A percentile compares a stretch with the other conserved stretches of the same genome.
Evolutionary conservation across 2,329 filamentous ascomycete genomes (phyloP).

Genomic region (Eurotiales sp.): DNA sequence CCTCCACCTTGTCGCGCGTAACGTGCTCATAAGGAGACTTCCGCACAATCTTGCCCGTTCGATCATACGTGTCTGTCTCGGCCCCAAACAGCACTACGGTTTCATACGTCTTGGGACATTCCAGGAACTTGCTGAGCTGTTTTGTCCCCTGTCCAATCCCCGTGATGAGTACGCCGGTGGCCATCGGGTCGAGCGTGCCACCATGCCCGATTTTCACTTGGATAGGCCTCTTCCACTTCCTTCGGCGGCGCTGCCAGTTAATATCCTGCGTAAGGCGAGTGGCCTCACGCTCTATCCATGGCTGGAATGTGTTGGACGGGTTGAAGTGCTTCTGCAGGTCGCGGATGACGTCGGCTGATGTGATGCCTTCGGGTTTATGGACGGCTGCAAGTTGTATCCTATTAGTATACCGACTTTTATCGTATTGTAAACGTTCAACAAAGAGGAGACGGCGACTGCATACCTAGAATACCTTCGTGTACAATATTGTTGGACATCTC

Average conservation of each 20-base stretch:
- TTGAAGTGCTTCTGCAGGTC: conserved; percentile 83
- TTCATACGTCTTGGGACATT: conserved; percentile 92
- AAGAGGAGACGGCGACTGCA: background rate
- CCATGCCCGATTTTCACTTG: conserved; percentile 95
- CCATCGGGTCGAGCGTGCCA: conserved; percentile 89
- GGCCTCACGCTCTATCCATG: conserved; percentile 66
- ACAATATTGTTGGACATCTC: conserved; percentile 47
- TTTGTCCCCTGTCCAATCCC: conserved; percentile 89
- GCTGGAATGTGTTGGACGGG: conserved; percentile 71
- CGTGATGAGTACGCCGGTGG: conserved; percentile 86
- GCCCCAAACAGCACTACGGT: conserved; percentile 84
- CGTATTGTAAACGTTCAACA: too few relatives aligned
- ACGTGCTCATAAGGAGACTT: conserved; percentile 74
- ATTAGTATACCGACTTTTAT: too few relatives aligned
- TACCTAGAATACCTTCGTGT: conserved; percentile 58
- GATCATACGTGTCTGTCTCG: conserved; percentile 89
- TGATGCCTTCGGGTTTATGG: conserved; percentile 84
- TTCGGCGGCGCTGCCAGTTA: conserved; percentile 55
- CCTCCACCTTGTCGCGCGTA: conserved; percentile 72
- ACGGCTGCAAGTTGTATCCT: too few relatives aligned
- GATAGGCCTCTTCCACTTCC: conserved; percentile 53
- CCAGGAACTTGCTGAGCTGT: conserved; percentile 69
- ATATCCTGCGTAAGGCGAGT: conserved; percentile 54
- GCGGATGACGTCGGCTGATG: conserved; percentile 86
- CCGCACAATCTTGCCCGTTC: conserved; percentile 75